phyloP scores from a whole-genome alignment of 768 basidiomycete genomes.

The Panus rudis region DNA sequence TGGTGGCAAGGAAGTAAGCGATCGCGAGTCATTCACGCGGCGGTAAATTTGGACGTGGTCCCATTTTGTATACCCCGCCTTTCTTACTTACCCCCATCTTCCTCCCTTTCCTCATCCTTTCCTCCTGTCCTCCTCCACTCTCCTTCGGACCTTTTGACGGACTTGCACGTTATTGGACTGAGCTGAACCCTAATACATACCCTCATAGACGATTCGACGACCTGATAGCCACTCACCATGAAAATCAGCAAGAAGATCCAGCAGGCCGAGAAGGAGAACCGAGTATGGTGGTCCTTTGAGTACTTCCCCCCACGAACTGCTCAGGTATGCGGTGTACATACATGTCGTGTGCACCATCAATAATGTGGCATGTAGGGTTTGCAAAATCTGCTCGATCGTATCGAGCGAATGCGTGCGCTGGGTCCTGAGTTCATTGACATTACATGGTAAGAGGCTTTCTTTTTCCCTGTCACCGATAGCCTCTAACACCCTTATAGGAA shows the following conservation, averaged over 20 bases:
- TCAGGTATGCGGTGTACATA: conserved; percentile 47
- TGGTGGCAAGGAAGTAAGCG: no score
- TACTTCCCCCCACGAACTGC: conserved; percentile 96
- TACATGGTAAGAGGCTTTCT: conserved; percentile 57
- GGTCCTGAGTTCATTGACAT: conserved; percentile 99
- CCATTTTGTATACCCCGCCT: no score
- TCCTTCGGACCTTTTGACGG: no score
- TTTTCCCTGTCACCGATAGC: background rate
- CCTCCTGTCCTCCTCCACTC: background rate
- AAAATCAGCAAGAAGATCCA: conserved; percentile 93
- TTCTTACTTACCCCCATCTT: no score
- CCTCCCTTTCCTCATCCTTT: background rate
- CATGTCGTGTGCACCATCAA: background rate
- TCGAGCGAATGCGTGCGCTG: conserved; percentile 92
- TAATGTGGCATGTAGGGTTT: conserved; percentile 61
- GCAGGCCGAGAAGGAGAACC: conserved; percentile 75
- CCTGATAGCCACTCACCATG: no score
- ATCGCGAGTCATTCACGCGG: no score
- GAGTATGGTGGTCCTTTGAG: conserved; percentile 98
- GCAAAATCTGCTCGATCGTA: conserved; percentile 95
- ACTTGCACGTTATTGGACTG: no score
- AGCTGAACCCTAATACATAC: no score
- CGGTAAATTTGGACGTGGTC: no score
- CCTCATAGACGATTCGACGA: no score
- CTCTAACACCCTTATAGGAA: conserved; percentile 50